These are phyloP conservation scores for Termitomyces sp. DNA, from an alignment of 768 basidiomycete genomes.

Conservation along the genomic window DNA sequence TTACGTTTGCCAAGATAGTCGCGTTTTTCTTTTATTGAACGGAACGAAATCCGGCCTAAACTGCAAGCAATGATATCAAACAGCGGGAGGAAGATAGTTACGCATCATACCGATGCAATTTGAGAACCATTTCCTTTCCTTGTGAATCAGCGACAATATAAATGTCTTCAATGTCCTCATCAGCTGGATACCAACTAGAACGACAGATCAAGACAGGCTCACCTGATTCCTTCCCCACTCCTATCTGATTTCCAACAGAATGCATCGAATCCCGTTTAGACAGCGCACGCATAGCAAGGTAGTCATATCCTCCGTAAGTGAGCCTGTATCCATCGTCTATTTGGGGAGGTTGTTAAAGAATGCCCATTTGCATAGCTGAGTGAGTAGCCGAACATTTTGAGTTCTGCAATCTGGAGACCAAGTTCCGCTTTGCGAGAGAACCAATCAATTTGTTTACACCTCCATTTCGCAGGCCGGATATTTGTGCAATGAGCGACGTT, in stretches of 20 bases:
- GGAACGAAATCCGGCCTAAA: conserved; percentile 95
- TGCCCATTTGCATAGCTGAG: not conserved
- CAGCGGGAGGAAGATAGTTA: not conserved
- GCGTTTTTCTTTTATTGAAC: conserved; percentile 92
- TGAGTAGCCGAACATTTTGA: conserved; percentile 65
- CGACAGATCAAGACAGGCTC: conserved; percentile 16
- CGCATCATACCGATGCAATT: conserved; percentile 77
- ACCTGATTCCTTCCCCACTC: conserved; percentile 98
- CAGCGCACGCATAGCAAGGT: conserved; percentile 88
- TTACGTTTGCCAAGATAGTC: conserved; percentile 96
- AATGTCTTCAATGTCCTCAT: conserved; percentile 53
- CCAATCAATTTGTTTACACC: conserved; percentile 93
- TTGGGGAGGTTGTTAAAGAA: not conserved
- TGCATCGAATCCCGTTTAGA: conserved; percentile 86
- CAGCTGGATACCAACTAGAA: not conserved
- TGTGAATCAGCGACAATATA: conserved; percentile 86
- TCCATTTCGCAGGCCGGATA: conserved; percentile 88
- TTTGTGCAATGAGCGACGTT: conserved; percentile 81
- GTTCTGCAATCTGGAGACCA: conserved; percentile 88
- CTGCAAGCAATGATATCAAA: conserved; percentile 36
- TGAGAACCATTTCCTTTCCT: conserved; percentile 85
- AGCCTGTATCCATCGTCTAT: conserved; percentile 95
- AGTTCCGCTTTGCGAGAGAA: conserved; percentile 84
- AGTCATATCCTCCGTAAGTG: conserved; percentile 99
- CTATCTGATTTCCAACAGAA: conserved; percentile 96